A percentile compares a stretch with the other conserved stretches of the same genome.
These are phyloP conservation scores for Paecilomyces sp. DNA, from an alignment of 2,329 filamentous ascomycete genomes.

Conservation along the genomic window DNA sequence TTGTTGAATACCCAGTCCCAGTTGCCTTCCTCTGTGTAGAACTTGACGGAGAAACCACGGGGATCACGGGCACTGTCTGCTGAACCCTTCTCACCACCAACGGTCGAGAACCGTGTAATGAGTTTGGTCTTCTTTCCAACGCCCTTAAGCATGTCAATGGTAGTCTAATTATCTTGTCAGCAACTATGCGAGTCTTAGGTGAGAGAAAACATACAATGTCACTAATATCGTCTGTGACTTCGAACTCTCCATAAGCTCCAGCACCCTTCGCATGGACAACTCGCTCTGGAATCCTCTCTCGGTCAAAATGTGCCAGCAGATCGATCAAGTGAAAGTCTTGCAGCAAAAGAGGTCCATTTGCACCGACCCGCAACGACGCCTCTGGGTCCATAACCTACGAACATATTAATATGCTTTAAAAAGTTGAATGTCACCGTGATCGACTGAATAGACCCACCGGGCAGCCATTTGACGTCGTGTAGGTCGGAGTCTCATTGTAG, in stretches of 20 bases:
- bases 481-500: slow-evolving; percentile 53
- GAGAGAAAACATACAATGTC: slow-evolving; percentile 30
- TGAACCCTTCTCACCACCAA: slow-evolving; percentile 66
- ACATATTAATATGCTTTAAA: slow-evolving; percentile 4
- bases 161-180: slow-evolving; percentile 17
- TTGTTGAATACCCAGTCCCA: slow-evolving; percentile 69
- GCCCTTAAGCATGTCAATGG: slow-evolving; percentile 44
- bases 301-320: slow-evolving; percentile 42
- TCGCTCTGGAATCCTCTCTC: slow-evolving; percentile 34
- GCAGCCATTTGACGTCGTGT: slow-evolving; percentile 54
- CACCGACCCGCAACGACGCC: slow-evolving; percentile 47
- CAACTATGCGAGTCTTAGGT: background rate
- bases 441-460: slow-evolving; percentile 27
- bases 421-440: background rate
- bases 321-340: slow-evolving; percentile 62
- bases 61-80: slow-evolving; percentile 66
- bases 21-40: slow-evolving; percentile 67
- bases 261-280: slow-evolving; percentile 38
- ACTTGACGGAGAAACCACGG: slow-evolving; percentile 66
- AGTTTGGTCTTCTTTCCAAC: slow-evolving; percentile 64
- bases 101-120: slow-evolving; percentile 65
- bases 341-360: slow-evolving; percentile 53
- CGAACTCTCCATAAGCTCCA: slow-evolving; percentile 36
- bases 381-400: slow-evolving; percentile 45
- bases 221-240: slow-evolving; percentile 43